Evolutionary conservation across 2,329 filamentous ascomycete genomes (phyloP).

Genomic region (Stagonosporopsis cucurbitacearum): DNA sequence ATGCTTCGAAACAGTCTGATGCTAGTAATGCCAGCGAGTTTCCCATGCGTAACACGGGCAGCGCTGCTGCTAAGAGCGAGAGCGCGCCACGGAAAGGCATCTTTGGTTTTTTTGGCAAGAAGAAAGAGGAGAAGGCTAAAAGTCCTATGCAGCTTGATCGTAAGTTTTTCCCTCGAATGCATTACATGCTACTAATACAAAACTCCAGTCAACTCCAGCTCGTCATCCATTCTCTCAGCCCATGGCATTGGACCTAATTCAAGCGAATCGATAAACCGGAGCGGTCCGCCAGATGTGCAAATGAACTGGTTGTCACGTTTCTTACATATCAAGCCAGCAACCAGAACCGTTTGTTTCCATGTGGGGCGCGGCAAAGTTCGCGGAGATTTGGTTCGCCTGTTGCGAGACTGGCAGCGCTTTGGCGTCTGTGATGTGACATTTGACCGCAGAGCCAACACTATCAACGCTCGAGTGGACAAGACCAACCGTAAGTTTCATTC

Average conservation of each 20-base stretch:
- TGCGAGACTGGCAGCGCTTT: constrained; percentile 80
- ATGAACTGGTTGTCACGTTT: constrained; percentile 85
- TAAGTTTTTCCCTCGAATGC: constrained; percentile 35
- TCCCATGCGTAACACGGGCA: constrained; percentile 48
- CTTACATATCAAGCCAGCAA: constrained; percentile 86
- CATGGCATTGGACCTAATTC: constrained; percentile 47
- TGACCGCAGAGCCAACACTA: constrained; percentile 78
- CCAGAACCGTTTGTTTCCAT: constrained; percentile 75
- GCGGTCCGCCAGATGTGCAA: constrained; percentile 55
- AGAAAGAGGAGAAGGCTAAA: constrained; percentile 50
- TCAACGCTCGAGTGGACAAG: constrained; percentile 78
- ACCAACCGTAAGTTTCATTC: constrained; percentile 72
- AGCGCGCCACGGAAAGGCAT: constrained; percentile 51
- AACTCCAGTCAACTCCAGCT: constrained; percentile 35
- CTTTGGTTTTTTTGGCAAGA: constrained; percentile 61
- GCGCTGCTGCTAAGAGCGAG: constrained; percentile 47
- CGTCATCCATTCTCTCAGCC: constrained; percentile 40
- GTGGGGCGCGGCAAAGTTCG: constrained; percentile 75
- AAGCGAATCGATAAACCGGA: constrained; percentile 57
- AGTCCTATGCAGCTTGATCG: constrained; percentile 44
- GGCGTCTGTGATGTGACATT: constrained; percentile 82
- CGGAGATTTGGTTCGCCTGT: constrained; percentile 75
- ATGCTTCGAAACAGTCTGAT: constrained; percentile 32
- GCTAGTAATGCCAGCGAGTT: constrained; percentile 51
- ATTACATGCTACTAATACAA: constrained; percentile 14